A percentile compares a stretch with the other conserved stretches of the same genome.
phyloP scores from a whole-genome alignment of 306 rosid species.

The Rosa multiflora region DNA sequence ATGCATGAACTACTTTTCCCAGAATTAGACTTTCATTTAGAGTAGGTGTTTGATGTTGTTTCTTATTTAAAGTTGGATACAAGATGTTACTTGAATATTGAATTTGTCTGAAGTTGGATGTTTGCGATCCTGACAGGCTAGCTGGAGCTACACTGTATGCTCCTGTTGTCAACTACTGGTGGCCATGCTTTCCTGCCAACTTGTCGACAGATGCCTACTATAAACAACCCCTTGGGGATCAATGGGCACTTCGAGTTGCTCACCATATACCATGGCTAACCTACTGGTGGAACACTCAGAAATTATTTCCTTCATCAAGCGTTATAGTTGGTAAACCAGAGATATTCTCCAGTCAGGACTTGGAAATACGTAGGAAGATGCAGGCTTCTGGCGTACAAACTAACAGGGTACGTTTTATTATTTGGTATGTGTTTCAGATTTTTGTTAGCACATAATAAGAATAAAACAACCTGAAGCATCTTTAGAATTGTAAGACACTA shows the following conservation, averaged over 20 bases:
- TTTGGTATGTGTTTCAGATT: background rate
- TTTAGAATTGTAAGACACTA: background rate
- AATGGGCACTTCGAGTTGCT: conserved; percentile 51
- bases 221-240: conserved; percentile 36
- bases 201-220: conserved; percentile 35
- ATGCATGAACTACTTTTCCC: background rate
- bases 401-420: conserved; percentile 25
- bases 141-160: conserved; percentile 49
- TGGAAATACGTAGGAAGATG: conserved; percentile 17
- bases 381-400: background rate
- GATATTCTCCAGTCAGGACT: conserved; percentile 41
- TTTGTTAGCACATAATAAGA: background rate
- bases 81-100: background rate
- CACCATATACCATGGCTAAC: conserved; percentile 52
- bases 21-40: background rate
- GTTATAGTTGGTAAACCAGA: conserved; percentile 22
- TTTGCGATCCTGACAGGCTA: conserved; percentile 36
- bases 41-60: background rate
- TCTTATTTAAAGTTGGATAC: background rate
- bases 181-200: conserved; percentile 47
- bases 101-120: background rate
- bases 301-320: conserved; percentile 48
- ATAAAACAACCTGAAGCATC: background rate
- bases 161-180: conserved; percentile 57
- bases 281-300: conserved; percentile 59